phyloP scores from a whole-genome alignment of 768 basidiomycete genomes.

The Leucogyrophana mollusca region DNA sequence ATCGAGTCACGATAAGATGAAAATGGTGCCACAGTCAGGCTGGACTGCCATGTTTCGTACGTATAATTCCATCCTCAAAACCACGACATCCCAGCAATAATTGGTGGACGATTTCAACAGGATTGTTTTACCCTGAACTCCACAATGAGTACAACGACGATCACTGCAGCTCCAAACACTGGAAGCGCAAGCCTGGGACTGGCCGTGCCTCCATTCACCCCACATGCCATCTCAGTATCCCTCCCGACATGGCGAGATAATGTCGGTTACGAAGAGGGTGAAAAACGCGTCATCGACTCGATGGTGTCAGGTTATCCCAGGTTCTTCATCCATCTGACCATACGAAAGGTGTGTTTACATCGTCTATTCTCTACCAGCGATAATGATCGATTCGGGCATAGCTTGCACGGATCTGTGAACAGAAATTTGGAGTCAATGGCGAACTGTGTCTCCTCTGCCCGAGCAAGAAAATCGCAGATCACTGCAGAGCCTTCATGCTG shows the following conservation, averaged over 20 bases:
- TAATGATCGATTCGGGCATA: conserved; percentile 27
- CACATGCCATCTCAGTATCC: conserved; percentile 94
- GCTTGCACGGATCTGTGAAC: conserved; percentile 76
- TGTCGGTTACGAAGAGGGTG: conserved; percentile 89
- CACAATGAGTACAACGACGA: conserved; percentile 1
- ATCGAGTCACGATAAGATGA: too few relatives aligned
- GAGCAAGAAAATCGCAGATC: conserved; percentile 66
- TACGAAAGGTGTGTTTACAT: conserved; percentile 65
- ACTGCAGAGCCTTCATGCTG: conserved; percentile 74
- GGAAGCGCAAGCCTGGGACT: conserved; percentile 37
- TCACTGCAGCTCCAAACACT: conserved; percentile 1
- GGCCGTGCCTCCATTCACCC: conserved; percentile 63
- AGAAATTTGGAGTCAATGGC: conserved; percentile 68
- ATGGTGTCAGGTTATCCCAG: conserved; percentile 94
- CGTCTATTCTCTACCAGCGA: background rate
- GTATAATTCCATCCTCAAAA: too few relatives aligned
- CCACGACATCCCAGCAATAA: too few relatives aligned
- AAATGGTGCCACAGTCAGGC: too few relatives aligned
- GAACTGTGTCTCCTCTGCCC: conserved; percentile 84
- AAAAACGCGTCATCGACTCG: conserved; percentile 68
- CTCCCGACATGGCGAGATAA: conserved; percentile 91
- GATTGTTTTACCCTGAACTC: background rate
- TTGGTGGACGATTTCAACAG: too few relatives aligned
- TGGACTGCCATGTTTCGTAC: too few relatives aligned
- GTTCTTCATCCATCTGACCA: conserved; percentile 88